Conservation (phyloP, 164 flowering plant species). For the Liriodendron chinense region DNA sequence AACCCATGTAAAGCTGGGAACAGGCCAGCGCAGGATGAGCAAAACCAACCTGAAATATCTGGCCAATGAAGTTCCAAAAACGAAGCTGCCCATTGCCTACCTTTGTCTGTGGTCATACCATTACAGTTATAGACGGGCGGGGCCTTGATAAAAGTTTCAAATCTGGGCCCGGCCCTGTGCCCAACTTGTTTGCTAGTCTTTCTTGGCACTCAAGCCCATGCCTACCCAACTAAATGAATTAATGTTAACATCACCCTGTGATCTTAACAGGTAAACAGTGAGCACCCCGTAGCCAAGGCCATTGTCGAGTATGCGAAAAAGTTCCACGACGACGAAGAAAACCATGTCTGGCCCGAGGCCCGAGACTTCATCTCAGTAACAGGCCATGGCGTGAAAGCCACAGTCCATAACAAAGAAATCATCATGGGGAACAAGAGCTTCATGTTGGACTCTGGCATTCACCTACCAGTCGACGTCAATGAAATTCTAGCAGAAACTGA, state of each 20-base stretch:
- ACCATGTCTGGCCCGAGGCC: constrained; percentile 53
- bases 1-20: no score
- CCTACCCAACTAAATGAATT: no score
- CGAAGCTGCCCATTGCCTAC: background rate
- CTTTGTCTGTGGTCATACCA: background rate
- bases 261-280: constrained; percentile 63
- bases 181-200: background rate
- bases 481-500: constrained; percentile 60
- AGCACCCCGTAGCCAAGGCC: constrained; percentile 90
- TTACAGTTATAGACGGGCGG: background rate
- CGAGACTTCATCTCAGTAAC: constrained; percentile 54
- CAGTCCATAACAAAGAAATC: constrained; percentile 50
- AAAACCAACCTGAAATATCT: no score
- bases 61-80: no score
- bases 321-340: constrained; percentile 47
- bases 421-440: constrained; percentile 79
- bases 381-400: constrained; percentile 79
- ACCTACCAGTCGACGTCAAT: constrained; percentile 58
- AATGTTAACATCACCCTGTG: background rate
- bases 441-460: constrained; percentile 48
- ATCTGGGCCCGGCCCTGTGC: background rate
- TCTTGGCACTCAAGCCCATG: background rate
- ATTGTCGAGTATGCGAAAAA: constrained; percentile 74
- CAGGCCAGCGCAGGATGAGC: no score
- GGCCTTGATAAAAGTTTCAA: background rate